These are phyloP conservation scores for Vitis amurensis DNA, from an alignment of 164 flowering plant genomes.

Conservation along the genomic window DNA sequence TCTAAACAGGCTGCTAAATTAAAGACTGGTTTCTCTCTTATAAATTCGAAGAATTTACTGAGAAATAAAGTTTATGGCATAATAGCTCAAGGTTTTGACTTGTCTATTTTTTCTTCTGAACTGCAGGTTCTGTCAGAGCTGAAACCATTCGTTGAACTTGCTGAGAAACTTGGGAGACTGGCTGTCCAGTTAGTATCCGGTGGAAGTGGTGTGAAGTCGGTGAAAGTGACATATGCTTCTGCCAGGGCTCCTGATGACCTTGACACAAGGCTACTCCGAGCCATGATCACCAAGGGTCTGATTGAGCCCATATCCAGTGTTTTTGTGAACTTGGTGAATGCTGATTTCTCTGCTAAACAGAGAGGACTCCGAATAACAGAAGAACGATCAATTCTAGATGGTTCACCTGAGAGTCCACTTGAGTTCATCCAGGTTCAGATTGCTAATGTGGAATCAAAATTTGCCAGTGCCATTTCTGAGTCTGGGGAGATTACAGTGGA, in stretches of 20 bases:
- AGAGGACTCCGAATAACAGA: constrained; percentile 78
- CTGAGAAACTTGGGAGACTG: constrained; percentile 87
- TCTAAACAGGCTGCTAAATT: no score
- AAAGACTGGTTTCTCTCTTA: no score
- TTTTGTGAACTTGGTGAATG: constrained; percentile 85
- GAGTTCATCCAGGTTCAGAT: constrained; percentile 76
- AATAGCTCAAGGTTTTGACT: not conserved
- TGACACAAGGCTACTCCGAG: constrained; percentile 90
- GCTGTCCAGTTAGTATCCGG: constrained; percentile 90
- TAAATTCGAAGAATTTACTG: no score
- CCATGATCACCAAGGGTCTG: constrained; percentile 89
- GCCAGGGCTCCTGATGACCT: constrained; percentile 88
- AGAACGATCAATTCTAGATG: constrained; percentile 65
- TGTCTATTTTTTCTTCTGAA: not conserved
- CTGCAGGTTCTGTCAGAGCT: constrained; percentile 73
- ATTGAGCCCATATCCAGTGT: constrained; percentile 83
- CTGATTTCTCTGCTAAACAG: constrained; percentile 88
- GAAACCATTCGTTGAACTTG: constrained; percentile 71
- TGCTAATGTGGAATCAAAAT: constrained; percentile 81
- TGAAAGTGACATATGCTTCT: constrained; percentile 78
- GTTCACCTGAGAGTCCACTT: constrained; percentile 82
- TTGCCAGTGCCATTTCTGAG: constrained; percentile 85
- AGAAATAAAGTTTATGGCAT: no score
- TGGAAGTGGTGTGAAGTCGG: constrained; percentile 81
- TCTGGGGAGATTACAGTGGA: constrained; percentile 80